A percentile compares a stretch with the other conserved stretches of the same genome.
Conservation (phyloP, 768 basidiomycete genomes). For the Macrolepiota dolichaula region DNA sequence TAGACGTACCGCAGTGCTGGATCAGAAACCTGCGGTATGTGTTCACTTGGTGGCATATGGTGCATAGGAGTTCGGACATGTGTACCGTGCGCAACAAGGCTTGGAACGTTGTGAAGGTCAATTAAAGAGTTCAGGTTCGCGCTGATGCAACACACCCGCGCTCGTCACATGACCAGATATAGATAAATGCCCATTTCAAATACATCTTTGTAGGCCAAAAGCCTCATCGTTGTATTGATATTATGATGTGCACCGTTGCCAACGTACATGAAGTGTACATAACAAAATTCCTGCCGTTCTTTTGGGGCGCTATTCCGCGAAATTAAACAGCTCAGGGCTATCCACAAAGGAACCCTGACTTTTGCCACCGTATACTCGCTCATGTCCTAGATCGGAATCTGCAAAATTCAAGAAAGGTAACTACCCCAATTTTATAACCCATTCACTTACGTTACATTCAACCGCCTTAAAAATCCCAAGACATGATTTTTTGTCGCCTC, state of each 20-base stretch:
- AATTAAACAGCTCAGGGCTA: neutral
- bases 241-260: too few relatives aligned
- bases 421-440: neutral
- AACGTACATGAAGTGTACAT: too few relatives aligned
- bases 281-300: too few relatives aligned
- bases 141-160: too few relatives aligned
- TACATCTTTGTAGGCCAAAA: neutral
- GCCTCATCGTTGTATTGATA: neutral
- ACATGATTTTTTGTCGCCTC: too few relatives aligned
- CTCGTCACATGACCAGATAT: neutral
- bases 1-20: constrained; percentile 2
- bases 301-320: neutral
- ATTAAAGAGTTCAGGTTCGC: neutral
- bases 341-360: neutral
- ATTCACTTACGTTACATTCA: too few relatives aligned
- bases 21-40: neutral
- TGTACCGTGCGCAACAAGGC: neutral
- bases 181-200: neutral
- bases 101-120: neutral
- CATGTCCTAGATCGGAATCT: neutral
- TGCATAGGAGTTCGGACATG: constrained; percentile 8
- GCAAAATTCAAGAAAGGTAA: neutral
- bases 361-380: neutral
- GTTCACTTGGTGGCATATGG: neutral
- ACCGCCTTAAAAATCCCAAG: too few relatives aligned